These are phyloP conservation scores for Linnemannia zychae DNA, from an alignment of 192 early-diverging fungal species.

Conservation along the genomic window DNA sequence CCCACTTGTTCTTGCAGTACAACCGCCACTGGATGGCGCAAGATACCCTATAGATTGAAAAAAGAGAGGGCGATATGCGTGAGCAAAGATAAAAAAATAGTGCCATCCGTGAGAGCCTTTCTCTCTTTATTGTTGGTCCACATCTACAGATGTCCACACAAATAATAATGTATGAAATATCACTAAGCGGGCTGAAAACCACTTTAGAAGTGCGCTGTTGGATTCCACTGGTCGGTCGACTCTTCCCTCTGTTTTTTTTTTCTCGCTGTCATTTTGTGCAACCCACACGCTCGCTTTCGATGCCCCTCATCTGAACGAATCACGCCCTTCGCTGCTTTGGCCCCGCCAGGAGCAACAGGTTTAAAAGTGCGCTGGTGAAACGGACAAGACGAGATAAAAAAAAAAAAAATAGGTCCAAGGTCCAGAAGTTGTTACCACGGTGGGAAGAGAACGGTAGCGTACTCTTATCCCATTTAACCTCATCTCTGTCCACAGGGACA, in stretches of 20 bases:
- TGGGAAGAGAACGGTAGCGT: neutral
- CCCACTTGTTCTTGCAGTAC: slow-evolving; percentile 57
- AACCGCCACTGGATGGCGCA: slow-evolving; percentile 56
- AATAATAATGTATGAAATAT: neutral
- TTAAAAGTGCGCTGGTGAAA: neutral
- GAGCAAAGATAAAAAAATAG: slow-evolving; percentile 4
- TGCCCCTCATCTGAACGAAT: neutral
- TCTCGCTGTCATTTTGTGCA: slow-evolving; percentile 14
- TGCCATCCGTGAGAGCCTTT: neutral
- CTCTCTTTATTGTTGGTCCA: neutral
- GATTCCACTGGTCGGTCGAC: neutral
- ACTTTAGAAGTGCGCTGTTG: neutral
- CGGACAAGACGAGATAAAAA: neutral
- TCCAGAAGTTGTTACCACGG: neutral
- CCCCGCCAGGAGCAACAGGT: slow-evolving; percentile 13
- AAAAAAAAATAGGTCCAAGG: neutral
- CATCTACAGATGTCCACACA: neutral
- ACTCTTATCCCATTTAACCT: slow-evolving; percentile 5
- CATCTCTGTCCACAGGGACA: neutral
- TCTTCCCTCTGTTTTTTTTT: neutral
- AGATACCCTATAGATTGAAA: slow-evolving; percentile 36
- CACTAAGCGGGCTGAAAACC: neutral
- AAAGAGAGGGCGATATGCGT: neutral
- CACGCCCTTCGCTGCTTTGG: neutral
- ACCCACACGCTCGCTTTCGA: slow-evolving; percentile 20